Evolutionary conservation across 2,329 filamentous ascomycete species (phyloP).

Genomic region (Apiospora malaysiana): DNA sequence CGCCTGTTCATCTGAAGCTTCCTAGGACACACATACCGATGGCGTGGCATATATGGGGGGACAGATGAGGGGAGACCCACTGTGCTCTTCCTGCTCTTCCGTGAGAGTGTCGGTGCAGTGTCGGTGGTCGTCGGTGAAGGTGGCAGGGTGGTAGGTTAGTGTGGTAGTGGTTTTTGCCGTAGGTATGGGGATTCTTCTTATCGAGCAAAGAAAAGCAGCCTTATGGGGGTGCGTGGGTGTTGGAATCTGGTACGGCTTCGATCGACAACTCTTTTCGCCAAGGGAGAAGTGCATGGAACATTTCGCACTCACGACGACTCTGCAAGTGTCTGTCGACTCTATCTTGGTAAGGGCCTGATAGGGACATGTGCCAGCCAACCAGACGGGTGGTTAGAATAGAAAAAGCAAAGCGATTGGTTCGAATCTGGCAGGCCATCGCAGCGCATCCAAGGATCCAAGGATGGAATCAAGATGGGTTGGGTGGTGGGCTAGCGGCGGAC

Average conservation of each 20-base stretch:
- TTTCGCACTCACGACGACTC: not conserved
- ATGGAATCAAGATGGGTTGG: constrained; percentile 17
- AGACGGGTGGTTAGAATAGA: not conserved
- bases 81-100: constrained; percentile 5
- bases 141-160: not conserved
- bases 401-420: constrained; percentile 20
- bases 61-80: constrained; percentile 13
- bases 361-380: constrained; percentile 5
- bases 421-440: not conserved
- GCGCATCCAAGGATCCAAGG: constrained; percentile 2
- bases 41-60: constrained; percentile 17
- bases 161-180: not conserved
- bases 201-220: constrained; percentile 7
- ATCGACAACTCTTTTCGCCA: constrained; percentile 12
- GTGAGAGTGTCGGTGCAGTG: not conserved
- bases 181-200: not conserved
- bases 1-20: constrained; percentile 17
- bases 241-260: not conserved
- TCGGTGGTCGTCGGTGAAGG: constrained; percentile 13
- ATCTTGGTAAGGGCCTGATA: not conserved
- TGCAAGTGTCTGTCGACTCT: constrained; percentile 12
- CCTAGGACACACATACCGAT: constrained; percentile 12
- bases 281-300: constrained; percentile 16
- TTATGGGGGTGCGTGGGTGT: not conserved
- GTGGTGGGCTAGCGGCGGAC: constrained; percentile 24